phyloP scores from a whole-genome alignment of 1,139 yeast species.

The Sporopachydermia cereana region DNA sequence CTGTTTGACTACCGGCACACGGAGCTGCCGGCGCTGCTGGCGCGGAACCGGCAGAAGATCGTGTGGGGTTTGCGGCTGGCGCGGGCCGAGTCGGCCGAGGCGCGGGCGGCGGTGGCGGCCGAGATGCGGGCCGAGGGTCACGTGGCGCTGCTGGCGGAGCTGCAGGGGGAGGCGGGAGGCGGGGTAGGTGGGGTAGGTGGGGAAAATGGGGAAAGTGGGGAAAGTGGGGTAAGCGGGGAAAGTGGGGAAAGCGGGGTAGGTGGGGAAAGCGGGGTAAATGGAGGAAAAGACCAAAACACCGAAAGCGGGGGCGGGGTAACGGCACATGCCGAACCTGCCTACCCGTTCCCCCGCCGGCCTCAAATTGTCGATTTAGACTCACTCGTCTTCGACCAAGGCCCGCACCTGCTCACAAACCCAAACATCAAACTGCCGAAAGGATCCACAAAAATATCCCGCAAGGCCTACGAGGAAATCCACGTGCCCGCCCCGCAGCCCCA shows the following conservation, averaged over 20 bases:
- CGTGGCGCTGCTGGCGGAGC: conserved; percentile 20
- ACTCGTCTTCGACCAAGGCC: conserved; percentile 59
- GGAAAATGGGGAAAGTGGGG: not conserved
- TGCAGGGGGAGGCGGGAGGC: conserved; percentile 15
- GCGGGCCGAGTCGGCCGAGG: conserved; percentile 27
- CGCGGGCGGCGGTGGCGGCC: conserved; percentile 22
- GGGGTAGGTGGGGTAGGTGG: conserved; percentile 6
- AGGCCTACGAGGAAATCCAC: conserved; percentile 74
- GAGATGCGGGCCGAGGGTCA: conserved; percentile 26
- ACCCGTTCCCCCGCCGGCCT: conserved; percentile 31
- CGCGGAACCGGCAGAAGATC: conserved; percentile 41
- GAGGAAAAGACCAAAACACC: conserved; percentile 19
- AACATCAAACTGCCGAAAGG: conserved; percentile 73
- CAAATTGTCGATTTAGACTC: conserved; percentile 51
- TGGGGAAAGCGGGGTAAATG: conserved; percentile 9
- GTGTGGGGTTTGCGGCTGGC: conserved; percentile 42
- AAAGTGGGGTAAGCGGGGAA: not conserved
- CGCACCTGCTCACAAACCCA: conserved; percentile 52
- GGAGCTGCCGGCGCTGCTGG: conserved; percentile 36
- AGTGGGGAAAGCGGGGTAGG: not conserved
- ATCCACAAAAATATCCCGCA: conserved; percentile 63
- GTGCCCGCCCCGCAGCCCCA: conserved; percentile 62
- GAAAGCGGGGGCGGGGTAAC: conserved; percentile 19
- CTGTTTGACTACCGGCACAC: conserved; percentile 40
- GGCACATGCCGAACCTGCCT: not conserved